Evolutionary conservation across 2,329 filamentous ascomycete species (phyloP), one percentile per base, ranked within the genome.

Genomic region (Fusarium buxicola): DNA sequence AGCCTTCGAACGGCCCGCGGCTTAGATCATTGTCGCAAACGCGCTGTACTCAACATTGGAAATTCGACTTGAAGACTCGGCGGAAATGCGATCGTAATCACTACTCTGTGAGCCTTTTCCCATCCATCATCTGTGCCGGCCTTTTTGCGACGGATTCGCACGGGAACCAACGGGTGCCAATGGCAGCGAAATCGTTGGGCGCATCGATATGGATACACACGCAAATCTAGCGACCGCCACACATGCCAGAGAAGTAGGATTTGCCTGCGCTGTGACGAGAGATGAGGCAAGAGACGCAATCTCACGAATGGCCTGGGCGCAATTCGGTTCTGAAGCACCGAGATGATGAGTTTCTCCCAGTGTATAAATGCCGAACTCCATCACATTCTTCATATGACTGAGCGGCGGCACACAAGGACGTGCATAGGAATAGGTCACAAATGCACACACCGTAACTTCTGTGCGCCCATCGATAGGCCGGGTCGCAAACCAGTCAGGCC

Each of bases 371-470:
- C 58, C 49, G 58, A 62, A 55, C 35, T 34, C 38, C 32, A 41
- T 63, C 46, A 59, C 62, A 59, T 65, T 66, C 54, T 65, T 50
- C 43, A 60, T 16, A 30, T 41, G 11, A 30, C 28, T 38, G 28
- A 44, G 12, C 46, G 35, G 44, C 36, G 45, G 35, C 44, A 45
- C 58, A 68, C 50, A 54, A 28, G 49, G 39, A 24, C 46, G 49
- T 45, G 32, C 47, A 30, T 55, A 21, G 21, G 40, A 27, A 53
- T 39, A 50, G 47, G 58, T 55, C 31, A 54, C 51, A 52, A 35
- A 48, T 46, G 39, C 40, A 63, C 62, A 68, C 63, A 70, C 64
- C 66, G 62, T 70, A 66, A 69, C 50, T 66, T 69, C 54, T 58
- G 66, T 66, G 58, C 61, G 58, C 53, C 48, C 61, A 65, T 60